Evolutionary conservation across 495 filamentous ascomycete genomes (phyloP).

Genomic region (Aspergillus cavernicola): DNA sequence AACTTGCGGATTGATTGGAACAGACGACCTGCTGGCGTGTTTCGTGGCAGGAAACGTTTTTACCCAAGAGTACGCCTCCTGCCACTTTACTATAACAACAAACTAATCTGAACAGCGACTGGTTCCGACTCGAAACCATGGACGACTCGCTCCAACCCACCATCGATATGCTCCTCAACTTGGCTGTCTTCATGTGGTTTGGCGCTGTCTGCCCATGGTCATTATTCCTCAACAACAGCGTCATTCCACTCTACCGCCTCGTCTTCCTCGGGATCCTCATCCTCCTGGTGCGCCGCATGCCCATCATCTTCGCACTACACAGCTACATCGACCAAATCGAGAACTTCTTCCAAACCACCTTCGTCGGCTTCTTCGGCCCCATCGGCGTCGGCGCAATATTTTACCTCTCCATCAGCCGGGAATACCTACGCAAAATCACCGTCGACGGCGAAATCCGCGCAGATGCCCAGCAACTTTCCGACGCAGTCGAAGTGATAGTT

Average conservation of each 20-base stretch:
- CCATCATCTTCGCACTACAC: constrained; percentile 69
- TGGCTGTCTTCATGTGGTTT: constrained; percentile 88
- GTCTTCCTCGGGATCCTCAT: constrained; percentile 78
- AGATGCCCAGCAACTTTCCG: constrained; percentile 62
- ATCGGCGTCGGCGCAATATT: constrained; percentile 93
- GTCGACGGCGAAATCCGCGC: constrained; percentile 57
- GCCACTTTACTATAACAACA: neutral
- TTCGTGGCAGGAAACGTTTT: constrained; percentile 93
- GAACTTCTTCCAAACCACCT: constrained; percentile 65
- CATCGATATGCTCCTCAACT: constrained; percentile 82
- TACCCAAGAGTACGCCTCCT: constrained; percentile 63
- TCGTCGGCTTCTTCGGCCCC: constrained; percentile 91
- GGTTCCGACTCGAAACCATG: constrained; percentile 84
- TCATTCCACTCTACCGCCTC: constrained; percentile 74
- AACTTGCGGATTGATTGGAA: constrained; percentile 85
- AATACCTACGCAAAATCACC: constrained; percentile 55
- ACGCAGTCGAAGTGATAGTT: constrained; percentile 66
- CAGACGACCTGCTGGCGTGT: constrained; percentile 87
- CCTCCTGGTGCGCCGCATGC: constrained; percentile 73
- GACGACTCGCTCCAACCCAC: constrained; percentile 90
- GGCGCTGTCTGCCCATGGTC: constrained; percentile 85
- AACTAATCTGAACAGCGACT: constrained; percentile 54
- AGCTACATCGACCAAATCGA: constrained; percentile 79
- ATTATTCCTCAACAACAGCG: constrained; percentile 59
- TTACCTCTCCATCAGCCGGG: constrained; percentile 75